Percentiles rank a stretch among this genome's conserved stretches.
phyloP scores from a whole-genome alignment of 1,284 basidiomycete genomes.

The Tilletia setariae region DNA sequence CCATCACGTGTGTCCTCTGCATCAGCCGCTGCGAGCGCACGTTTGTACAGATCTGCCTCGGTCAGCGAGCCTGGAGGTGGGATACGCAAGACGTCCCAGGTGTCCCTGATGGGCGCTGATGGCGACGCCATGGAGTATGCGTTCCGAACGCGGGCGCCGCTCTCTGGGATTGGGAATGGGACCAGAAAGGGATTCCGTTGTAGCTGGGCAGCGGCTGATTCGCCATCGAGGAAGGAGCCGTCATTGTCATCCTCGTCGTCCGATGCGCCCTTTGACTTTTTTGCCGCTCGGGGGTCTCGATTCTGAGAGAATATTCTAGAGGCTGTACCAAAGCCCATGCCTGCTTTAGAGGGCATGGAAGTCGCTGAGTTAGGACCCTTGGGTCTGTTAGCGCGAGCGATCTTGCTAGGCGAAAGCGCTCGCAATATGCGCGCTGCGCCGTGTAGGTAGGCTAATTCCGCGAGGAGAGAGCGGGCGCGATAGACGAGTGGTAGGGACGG shows the following conservation, averaged over 20 bases:
- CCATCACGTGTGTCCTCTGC: not conserved
- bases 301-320: no score
- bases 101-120: not conserved
- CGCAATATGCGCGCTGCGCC: not conserved
- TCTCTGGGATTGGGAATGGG: not conserved
- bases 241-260: constrained; percentile 2
- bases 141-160: not conserved
- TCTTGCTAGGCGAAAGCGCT: not conserved
- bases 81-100: not conserved
- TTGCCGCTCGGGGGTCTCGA: no score
- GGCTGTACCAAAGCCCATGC: no score
- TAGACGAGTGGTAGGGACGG: constrained; percentile 2
- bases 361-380: not conserved
- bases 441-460: constrained; percentile 4
- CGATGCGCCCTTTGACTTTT: not conserved
- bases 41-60: constrained; percentile 1
- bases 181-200: not conserved
- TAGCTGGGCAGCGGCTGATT: not conserved
- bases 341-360: not conserved
- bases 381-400: not conserved
- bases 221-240: constrained; percentile 1
- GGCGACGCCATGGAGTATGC: no score
- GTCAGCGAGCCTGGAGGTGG: not conserved
- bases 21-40: not conserved
- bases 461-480: not conserved